Evolutionary conservation across 192 early-diverging fungal species (phyloP).

Genomic region (Coemansia guatemalensis): DNA sequence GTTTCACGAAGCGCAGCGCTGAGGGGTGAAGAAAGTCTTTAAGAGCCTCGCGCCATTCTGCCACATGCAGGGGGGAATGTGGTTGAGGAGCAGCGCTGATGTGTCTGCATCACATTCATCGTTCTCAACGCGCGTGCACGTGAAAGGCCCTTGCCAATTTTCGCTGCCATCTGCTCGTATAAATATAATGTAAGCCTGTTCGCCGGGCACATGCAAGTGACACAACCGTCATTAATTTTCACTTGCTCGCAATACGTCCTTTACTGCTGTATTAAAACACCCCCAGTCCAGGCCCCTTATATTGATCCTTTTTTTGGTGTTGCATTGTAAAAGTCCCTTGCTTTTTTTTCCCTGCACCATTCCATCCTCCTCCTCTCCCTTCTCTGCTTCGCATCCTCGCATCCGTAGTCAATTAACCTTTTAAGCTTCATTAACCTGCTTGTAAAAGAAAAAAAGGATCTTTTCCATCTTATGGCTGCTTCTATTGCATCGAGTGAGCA

Average conservation of each 20-base stretch:
- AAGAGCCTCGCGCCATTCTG: neutral
- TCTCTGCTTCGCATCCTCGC: slow-evolving; percentile 4
- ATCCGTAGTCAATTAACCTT: neutral
- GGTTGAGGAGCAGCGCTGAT: slow-evolving; percentile 1
- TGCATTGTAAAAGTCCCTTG: neutral
- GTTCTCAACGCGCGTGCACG: slow-evolving; percentile 8
- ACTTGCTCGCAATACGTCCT: neutral
- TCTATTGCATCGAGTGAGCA: slow-evolving; percentile 7
- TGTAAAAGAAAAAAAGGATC: neutral
- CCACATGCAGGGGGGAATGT: neutral
- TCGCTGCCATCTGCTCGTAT: neutral
- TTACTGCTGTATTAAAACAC: neutral
- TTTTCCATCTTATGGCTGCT: slow-evolving; percentile 12
- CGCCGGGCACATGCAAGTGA: neutral
- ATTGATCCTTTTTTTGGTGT: slow-evolving; percentile 5
- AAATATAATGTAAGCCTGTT: neutral
- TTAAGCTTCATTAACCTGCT: neutral
- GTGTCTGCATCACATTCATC: neutral
- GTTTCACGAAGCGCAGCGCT: neutral
- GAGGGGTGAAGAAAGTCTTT: neutral
- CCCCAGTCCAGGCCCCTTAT: slow-evolving; percentile 5
- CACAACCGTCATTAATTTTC: slow-evolving; percentile 4
- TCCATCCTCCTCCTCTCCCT: neutral
- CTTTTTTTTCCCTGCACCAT: slow-evolving; percentile 5
- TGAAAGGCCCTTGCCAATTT: slow-evolving; percentile 6